Percentiles rank a stretch among this genome's conserved stretches.
These are phyloP conservation scores for Galerina sulciceps DNA, from an alignment of 768 basidiomycete genomes.

Conservation along the genomic window DNA sequence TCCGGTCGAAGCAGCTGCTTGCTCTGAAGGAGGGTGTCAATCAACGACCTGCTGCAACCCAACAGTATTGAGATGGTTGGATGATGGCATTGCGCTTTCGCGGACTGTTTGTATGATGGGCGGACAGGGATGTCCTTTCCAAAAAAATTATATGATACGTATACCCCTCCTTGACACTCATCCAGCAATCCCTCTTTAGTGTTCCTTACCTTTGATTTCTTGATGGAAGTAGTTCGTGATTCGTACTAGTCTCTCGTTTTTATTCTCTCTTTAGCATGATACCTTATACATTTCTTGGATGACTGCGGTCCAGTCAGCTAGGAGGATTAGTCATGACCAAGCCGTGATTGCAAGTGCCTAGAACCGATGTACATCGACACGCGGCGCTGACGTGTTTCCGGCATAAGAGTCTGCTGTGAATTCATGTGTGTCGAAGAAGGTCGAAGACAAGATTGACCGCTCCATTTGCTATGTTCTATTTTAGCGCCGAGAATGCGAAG, in stretches of 20 bases:
- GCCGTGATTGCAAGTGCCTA: no score
- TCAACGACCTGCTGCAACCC: constrained; percentile 55
- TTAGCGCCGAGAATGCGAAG: neutral
- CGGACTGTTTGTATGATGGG: neutral
- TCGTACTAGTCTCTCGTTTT: constrained; percentile 20
- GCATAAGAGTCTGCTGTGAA: neutral
- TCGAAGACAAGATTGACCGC: neutral
- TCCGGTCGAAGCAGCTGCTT: constrained; percentile 97
- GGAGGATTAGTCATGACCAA: no score
- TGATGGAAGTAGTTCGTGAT: constrained; percentile 27
- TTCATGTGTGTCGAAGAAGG: neutral
- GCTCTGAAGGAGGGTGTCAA: constrained; percentile 96
- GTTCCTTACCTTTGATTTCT: constrained; percentile 18
- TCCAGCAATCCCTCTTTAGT: constrained; percentile 22
- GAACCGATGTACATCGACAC: no score
- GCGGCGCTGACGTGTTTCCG: constrained; percentile 1
- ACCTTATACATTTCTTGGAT: constrained; percentile 17
- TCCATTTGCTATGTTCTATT: neutral
- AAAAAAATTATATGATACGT: constrained; percentile 23
- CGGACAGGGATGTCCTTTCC: constrained; percentile 8
- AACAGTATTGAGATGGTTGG: constrained; percentile 23
- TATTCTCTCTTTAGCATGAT: constrained; percentile 23
- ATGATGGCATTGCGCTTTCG: neutral
- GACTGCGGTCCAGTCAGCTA: neutral
- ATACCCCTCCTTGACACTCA: constrained; percentile 24